phyloP scores from a whole-genome alignment of 2,329 filamentous ascomycete species.

The Hypoxylon sp. region DNA sequence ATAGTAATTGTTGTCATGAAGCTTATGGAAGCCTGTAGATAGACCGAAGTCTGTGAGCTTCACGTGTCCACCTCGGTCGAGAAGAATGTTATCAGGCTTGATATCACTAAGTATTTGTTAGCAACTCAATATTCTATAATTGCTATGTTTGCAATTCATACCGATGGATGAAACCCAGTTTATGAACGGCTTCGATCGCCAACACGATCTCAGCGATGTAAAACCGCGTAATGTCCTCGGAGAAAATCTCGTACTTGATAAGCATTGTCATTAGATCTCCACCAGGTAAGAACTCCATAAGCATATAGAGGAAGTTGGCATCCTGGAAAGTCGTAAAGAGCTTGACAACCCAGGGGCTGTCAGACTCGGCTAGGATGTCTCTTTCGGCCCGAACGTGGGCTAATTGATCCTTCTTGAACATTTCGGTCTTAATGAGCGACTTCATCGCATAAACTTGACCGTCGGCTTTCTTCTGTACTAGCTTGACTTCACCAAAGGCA shows the following conservation, averaged over 20 bases:
- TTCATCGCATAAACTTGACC: conserved; percentile 99
- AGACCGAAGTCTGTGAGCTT: conserved; percentile 98
- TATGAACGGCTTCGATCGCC: conserved; percentile 98
- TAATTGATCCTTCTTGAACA: conserved; percentile 99
- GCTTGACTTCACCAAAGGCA: conserved; percentile 97
- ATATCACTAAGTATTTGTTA: conserved; percentile 84
- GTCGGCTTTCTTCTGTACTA: conserved; percentile 96
- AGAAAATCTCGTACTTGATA: conserved; percentile 99
- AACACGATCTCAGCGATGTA: conserved; percentile 99
- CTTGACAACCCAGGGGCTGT: conserved; percentile 99
- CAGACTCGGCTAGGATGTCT: conserved; percentile 98
- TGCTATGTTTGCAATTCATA: conserved; percentile 61
- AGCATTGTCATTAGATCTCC: conserved; percentile 99
- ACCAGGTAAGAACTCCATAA: conserved; percentile 99
- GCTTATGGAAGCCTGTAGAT: conserved; percentile 97
- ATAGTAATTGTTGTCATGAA: conserved; percentile 98
- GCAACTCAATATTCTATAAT: neutral
- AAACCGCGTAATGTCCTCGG: conserved; percentile 97
- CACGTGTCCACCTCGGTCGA: conserved; percentile 95
- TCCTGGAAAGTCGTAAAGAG: conserved; percentile 99
- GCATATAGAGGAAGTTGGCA: conserved; percentile 94
- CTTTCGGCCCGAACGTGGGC: conserved; percentile 97
- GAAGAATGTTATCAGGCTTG: conserved; percentile 98
- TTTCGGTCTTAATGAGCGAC: conserved; percentile 97
- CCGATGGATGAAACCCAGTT: conserved; percentile 98